Evolutionary conservation across 192 early-diverging fungal genomes (phyloP).

Genomic region (Pecoramyces ruminantium): DNA sequence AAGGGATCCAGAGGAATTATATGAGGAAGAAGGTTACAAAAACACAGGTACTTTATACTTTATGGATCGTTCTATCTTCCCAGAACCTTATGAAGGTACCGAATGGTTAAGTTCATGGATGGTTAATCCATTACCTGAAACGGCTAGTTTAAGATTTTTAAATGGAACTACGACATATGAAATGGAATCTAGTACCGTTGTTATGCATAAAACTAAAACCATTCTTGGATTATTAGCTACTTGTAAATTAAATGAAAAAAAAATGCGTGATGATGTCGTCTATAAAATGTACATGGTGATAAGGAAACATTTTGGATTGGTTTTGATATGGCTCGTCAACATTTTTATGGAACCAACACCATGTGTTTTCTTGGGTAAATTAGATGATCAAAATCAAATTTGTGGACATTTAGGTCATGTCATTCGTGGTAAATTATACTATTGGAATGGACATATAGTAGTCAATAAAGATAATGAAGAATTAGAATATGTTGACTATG

Average conservation of each 20-base stretch:
- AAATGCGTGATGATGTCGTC: conserved; percentile 23
- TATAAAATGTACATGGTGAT: conserved; percentile 35
- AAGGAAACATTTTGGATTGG: conserved; percentile 57
- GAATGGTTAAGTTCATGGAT: conserved; percentile 31
- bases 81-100: conserved; percentile 7
- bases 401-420: no score
- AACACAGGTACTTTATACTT: conserved; percentile 39
- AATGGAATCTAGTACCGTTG: conserved; percentile 39
- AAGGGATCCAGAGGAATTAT: conserved; percentile 30
- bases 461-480: no score
- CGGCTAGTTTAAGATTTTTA: conserved; percentile 17
- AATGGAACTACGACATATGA: conserved; percentile 13
- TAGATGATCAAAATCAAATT: no score
- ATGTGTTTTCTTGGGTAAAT: no score
- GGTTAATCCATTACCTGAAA: conserved; percentile 19
- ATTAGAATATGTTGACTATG: no score
- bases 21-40: conserved; percentile 22
- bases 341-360: no score
- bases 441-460: no score
- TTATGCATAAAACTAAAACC: conserved; percentile 26
- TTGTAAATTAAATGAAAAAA: conserved; percentile 17
- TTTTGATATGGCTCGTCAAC: conserved; percentile 18
- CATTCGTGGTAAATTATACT: no score
- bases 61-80: conserved; percentile 34
- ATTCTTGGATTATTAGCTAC: conserved; percentile 29